Evolutionary conservation across 768 basidiomycete genomes (phyloP), one percentile per base, ranked within the genome.

Genomic region (Trametes punicea): DNA sequence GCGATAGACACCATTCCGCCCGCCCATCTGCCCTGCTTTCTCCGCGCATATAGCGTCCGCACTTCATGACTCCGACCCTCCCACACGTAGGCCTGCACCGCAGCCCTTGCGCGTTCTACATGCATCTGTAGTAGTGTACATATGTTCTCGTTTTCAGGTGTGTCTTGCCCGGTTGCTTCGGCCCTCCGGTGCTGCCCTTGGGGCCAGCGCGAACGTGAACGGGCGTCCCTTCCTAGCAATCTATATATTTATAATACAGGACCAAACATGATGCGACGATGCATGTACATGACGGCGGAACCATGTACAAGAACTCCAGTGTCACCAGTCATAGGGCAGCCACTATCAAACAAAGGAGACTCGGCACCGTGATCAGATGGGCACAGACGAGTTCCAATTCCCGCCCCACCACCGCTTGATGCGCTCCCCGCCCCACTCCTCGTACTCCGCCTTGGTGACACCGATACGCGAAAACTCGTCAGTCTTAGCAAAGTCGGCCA

Each of bases 321-420:
- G 31, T 31, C 31, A 31, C 7, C 8, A 1, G 31, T 31, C 8
- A 7, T 31, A 13, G 31, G 31, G 31, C 31, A 13, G 34, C 13
- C 34, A 15, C 15, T 10, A 15, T 15, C 34, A n/a, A 10, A n/a
- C 31, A 31, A 36, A 15, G 13, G 34, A n/a, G n/a, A n/a, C n/a
- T n/a, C n/a, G n/a, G n/a, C n/a, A n/a, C n/a, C n/a, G 31, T 5
- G 7, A 8, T 23, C 38, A 58, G 6, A 69, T 51, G 7, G 62
- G 47, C 31, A 64, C 62, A 13, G 70, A 66, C 38, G 70, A 66
- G 65, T 90, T 90, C 86, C 87, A 90, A 68, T 98, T 98, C 6
- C 94, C 87, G 68, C 93, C 93, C 82, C 88, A 91, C 88, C 97
- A 97, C 67, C 80, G 80, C 70, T 87, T 90, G 56, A 95, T 76